Base-by-base conservation (phyloP, 805 yeast species). In the Saturnispora zaruensis region DNA sequence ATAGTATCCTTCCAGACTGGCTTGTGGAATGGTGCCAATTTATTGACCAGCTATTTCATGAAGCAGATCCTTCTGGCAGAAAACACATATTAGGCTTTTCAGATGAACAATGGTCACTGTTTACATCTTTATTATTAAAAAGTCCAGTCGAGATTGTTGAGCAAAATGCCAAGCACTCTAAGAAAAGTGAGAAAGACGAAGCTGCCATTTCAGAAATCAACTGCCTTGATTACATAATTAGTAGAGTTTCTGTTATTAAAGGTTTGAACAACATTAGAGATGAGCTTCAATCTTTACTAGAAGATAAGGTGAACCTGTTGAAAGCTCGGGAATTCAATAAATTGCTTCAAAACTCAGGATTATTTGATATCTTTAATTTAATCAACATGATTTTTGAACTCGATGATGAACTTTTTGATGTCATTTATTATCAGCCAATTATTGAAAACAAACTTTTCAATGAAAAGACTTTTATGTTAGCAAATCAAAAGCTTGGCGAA, bases 1-100 rank as follows among this genome's bases (percentile, higher is more conserved):
- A 87, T 53, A 68, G 86, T 21, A 77, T 82, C 53, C 81, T 95
- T 4, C 96, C 97, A 0, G 95, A 86, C 52, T 90, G 95, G 89
- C 67, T 86, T 21, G 69, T 76, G 45, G 82, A 78, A n/a, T 80
- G 82, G 56, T 73, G 84, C 44, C 68, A 78, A 0, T 83, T 79
- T 14, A 69, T 84, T 26, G 70, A 82, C 50, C 78, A 79, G 1
- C 64, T 87, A 2, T 73, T 84, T 53, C 80, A 78, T 25, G 62
- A 62, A 5, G 67, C 74, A 3, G 60, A 81, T 7, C 42, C 50
- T 11, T 46, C 45, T 34, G 44, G 45, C 16, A 44, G 48, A 24
- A 21, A 23, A 6, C 48, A 51, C 44, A 45, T 51, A 18, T 59
- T 83, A 55, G 69, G 69, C 24, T 60, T 79, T 33, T 55, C 68